Evolutionary conservation across 306 rosid genomes (phyloP).

Genomic region (Cucurbita moschata): DNA sequence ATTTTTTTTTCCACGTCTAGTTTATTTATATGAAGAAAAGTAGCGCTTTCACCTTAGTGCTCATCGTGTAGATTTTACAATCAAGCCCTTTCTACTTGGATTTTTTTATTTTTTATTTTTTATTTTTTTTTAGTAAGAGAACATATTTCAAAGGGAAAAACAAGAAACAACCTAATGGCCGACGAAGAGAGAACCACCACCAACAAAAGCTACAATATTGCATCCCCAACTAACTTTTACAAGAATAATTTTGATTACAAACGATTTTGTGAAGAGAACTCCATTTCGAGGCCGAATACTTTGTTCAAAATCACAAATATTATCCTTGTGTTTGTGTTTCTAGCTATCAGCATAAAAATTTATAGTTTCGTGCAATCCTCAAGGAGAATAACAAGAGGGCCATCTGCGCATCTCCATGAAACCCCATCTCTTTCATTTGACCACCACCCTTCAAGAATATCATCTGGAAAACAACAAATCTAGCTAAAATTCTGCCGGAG

Average conservation of each 20-base stretch:
- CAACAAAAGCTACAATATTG: neutral
- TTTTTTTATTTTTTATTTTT: neutral
- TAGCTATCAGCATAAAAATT: neutral
- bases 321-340: neutral
- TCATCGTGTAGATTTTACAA: neutral
- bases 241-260: neutral
- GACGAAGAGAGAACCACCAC: neutral
- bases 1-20: neutral
- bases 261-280: neutral
- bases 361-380: neutral
- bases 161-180: neutral
- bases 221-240: neutral
- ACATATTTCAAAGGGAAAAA: neutral
- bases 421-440: neutral
- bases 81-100: neutral
- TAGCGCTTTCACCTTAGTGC: neutral
- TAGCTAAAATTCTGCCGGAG: neutral
- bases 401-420: neutral
- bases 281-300: neutral
- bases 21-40: neutral
- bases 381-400: neutral
- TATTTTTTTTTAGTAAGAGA: neutral
- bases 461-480: neutral
- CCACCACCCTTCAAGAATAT: neutral
- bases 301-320: neutral